Evolutionary conservation across 2,329 filamentous ascomycete species (phyloP), one percentile per base, ranked within the genome.

Genomic region (Colletotrichum plurivorum): DNA sequence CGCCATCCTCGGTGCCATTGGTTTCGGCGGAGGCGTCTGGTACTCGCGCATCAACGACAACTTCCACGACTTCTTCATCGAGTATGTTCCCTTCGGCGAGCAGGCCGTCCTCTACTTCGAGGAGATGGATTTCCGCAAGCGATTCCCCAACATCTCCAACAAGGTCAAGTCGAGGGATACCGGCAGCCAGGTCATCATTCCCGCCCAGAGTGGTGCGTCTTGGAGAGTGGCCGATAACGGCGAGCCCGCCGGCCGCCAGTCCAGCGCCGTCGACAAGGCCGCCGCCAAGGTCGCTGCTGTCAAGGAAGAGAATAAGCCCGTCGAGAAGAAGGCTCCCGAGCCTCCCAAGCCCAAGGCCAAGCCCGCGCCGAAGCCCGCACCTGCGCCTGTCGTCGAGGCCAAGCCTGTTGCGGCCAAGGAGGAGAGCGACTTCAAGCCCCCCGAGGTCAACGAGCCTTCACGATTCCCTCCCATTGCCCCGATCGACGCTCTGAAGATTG

Each of bases 61-160:
- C 83, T 99, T 98, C 88, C 95, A 99, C 83, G 96, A 99, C 82
- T 96, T 98, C 85, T 99, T 99, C 84, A 98, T 95, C 76, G 95
- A 98, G 83, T 99, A 95, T 80, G 84, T 99, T 18, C 96, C 96
- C 22, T 97, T 93, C 74, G 96, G 95, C 76, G 96, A 99, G 83
- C 94, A 97, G 78, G 93, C 93, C 18, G 95, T 99, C 53, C 89
- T 97, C 27, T 98, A 97, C 83, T 91, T 99, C 60, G 96, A 99
- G 82, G 96, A 99, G 83, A 89, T 92, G 73, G 94, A 98, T 77
- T 98, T 97, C 84, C 90, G 92, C 78, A 94, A 92, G 82, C 91
- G 93, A 67, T 98, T 97, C 84, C 88, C 83, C 74, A 84, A 81
- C 76, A 83, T 81, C 73, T 66, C 80, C 46, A 74, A 76, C 54